Evolutionary conservation across 805 yeast species (phyloP).

Genomic region (Scheffersomyces stipitis): DNA sequence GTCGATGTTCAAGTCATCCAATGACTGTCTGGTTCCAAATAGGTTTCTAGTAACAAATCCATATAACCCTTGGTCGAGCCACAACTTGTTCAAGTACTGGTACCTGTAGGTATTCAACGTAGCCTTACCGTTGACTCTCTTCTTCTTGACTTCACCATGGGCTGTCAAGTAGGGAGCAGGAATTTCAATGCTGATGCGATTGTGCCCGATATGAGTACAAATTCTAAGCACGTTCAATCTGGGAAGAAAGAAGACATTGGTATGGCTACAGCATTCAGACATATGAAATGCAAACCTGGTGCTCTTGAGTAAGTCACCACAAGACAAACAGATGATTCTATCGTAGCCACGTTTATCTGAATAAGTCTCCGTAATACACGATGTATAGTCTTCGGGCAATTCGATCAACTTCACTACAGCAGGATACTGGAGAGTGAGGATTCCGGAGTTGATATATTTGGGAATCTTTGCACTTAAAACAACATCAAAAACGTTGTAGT

Average conservation of each 20-base stretch:
- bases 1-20: constrained; percentile 3
- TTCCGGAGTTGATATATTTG: constrained; percentile 19
- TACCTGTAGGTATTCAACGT: constrained; percentile 53
- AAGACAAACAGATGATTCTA: constrained; percentile 32
- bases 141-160: constrained; percentile 72
- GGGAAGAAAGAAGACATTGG: constrained; percentile 15
- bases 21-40: constrained; percentile 19
- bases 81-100: constrained; percentile 53
- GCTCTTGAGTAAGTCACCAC: constrained; percentile 26
- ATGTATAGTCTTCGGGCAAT: constrained; percentile 45
- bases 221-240: constrained; percentile 25
- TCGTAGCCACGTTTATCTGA: constrained; percentile 18
- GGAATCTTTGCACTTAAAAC: constrained; percentile 26
- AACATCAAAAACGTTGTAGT: constrained; percentile 20
- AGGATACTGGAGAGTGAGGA: constrained; percentile 46
- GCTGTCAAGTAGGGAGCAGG: constrained; percentile 71
- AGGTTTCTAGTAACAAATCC: constrained; percentile 42
- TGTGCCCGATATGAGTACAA: constrained; percentile 21
- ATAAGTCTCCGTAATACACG: constrained; percentile 19
- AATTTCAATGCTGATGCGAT: constrained; percentile 30
- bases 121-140: constrained; percentile 57
- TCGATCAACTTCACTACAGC: constrained; percentile 53
- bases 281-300: constrained; percentile 18
- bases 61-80: constrained; percentile 61
- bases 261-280: constrained; percentile 19